These are phyloP conservation scores for Microcyclospora tardicrescens DNA, from an alignment of 2,329 filamentous ascomycete species.

Conservation along the genomic window DNA sequence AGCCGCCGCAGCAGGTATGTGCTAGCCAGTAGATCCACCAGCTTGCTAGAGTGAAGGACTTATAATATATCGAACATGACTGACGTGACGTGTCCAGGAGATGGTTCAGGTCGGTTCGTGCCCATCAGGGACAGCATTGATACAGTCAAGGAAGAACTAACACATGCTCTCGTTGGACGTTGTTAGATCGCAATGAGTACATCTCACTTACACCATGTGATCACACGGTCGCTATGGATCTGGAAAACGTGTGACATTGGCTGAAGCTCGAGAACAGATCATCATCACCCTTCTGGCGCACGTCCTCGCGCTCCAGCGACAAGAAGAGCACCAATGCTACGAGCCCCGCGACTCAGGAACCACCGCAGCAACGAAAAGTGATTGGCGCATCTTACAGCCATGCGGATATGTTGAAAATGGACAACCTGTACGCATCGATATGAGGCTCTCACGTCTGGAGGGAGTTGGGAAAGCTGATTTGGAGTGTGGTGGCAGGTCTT, in stretches of 20 bases:
- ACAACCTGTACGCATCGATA: slow-evolving; percentile 50
- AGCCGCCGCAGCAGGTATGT: slow-evolving; percentile 1
- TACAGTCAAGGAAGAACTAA: no score
- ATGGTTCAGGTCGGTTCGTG: slow-evolving; percentile 99
- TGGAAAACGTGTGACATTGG: no score
- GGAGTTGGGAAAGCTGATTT: not conserved
- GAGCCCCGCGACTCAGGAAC: slow-evolving; percentile 34
- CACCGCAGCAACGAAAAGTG: slow-evolving; percentile 43
- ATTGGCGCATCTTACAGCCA: slow-evolving; percentile 95
- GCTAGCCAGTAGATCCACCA: not conserved
- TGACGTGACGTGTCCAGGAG: slow-evolving; percentile 48
- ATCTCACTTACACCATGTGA: no score
- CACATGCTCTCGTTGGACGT: no score
- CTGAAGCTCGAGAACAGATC: slow-evolving; percentile 41
- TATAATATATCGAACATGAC: slow-evolving; percentile 6
- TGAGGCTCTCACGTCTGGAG: not conserved
- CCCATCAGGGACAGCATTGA: slow-evolving; percentile 8
- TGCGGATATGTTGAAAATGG: slow-evolving; percentile 83
- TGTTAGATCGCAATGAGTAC: no score
- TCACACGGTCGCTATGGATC: no score
- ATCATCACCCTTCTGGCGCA: slow-evolving; percentile 78
- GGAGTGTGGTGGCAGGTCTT: slow-evolving; percentile 7
- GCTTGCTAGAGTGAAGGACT: slow-evolving; percentile 2
- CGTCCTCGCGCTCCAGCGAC: slow-evolving; percentile 35
- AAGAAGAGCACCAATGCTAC: slow-evolving; percentile 37